Conservation (phyloP, 331 rosid species). For the Malus hybrid region DNA sequence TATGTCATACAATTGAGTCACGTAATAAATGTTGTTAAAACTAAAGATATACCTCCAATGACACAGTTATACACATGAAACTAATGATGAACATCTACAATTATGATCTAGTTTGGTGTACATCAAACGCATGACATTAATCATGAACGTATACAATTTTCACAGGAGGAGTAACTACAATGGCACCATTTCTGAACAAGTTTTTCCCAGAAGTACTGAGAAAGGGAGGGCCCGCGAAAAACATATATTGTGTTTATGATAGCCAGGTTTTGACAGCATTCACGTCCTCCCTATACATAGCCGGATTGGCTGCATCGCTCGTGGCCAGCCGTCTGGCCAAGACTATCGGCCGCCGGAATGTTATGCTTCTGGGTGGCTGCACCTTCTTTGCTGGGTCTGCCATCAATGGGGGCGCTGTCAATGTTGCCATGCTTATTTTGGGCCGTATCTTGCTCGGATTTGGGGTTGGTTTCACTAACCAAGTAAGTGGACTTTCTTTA, state of each 20-base stretch:
- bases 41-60: not conserved
- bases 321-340: constrained; percentile 38
- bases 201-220: constrained; percentile 50
- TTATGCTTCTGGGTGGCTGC: constrained; percentile 47
- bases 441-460: constrained; percentile 62
- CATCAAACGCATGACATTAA: not conserved
- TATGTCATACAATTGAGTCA: not conserved
- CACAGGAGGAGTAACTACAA: constrained; percentile 58
- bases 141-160: not conserved
- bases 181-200: constrained; percentile 51
- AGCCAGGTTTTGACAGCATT: constrained; percentile 55
- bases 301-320: constrained; percentile 37
- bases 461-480: constrained; percentile 61
- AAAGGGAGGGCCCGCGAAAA: constrained; percentile 22
- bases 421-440: constrained; percentile 49
- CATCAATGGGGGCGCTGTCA: constrained; percentile 47
- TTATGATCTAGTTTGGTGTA: not conserved
- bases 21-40: no score
- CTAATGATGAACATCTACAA: not conserved
- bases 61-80: not conserved
- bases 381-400: constrained; percentile 43
- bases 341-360: constrained; percentile 31
- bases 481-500: constrained; percentile 24
- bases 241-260: constrained; percentile 48
- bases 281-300: constrained; percentile 59